A percentile compares a stretch with the other conserved stretches of the same genome.
These are phyloP conservation scores for Mycena chlorophos DNA, from an alignment of 768 basidiomycete genomes.

Conservation along the genomic window DNA sequence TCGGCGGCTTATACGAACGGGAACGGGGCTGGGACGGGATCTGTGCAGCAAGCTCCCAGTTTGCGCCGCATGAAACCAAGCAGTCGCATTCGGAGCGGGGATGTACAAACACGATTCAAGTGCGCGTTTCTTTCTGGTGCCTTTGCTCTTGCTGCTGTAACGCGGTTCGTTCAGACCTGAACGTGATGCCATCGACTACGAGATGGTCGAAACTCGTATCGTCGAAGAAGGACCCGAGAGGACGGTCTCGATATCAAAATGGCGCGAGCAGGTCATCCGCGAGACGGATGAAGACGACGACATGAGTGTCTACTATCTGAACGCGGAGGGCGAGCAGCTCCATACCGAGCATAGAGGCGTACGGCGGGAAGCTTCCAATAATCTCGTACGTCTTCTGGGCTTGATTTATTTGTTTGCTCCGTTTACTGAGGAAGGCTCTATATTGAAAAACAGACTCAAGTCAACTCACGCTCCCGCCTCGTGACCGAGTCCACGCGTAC, in stretches of 20 bases:
- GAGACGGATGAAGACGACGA: slow-evolving; percentile 38
- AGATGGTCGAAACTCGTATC: slow-evolving; percentile 42
- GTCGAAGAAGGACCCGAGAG: slow-evolving; percentile 51
- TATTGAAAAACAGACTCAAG: not conserved
- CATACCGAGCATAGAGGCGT: slow-evolving; percentile 19
- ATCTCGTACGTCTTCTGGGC: no score
- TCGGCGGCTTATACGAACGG: no score
- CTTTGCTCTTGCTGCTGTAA: slow-evolving; percentile 35
- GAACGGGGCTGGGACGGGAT: no score
- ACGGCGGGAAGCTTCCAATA: no score
- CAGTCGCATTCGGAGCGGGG: no score
- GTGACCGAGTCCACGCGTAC: slow-evolving; percentile 18
- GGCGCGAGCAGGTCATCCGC: slow-evolving; percentile 55
- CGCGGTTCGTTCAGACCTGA: no score
- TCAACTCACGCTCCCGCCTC: not conserved
- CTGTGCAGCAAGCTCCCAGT: no score
- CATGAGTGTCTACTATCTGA: slow-evolving; percentile 50
- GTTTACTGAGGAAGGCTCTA: no score
- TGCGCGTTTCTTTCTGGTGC: no score
- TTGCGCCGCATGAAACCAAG: no score
- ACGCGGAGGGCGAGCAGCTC: slow-evolving; percentile 33
- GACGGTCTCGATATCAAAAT: slow-evolving; percentile 55
- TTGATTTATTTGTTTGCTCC: no score
- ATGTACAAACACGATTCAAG: no score
- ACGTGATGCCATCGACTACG: slow-evolving; percentile 41